Evolutionary conservation across 2,329 filamentous ascomycete species (phyloP).

Genomic region (Canariomyces notabilis): DNA sequence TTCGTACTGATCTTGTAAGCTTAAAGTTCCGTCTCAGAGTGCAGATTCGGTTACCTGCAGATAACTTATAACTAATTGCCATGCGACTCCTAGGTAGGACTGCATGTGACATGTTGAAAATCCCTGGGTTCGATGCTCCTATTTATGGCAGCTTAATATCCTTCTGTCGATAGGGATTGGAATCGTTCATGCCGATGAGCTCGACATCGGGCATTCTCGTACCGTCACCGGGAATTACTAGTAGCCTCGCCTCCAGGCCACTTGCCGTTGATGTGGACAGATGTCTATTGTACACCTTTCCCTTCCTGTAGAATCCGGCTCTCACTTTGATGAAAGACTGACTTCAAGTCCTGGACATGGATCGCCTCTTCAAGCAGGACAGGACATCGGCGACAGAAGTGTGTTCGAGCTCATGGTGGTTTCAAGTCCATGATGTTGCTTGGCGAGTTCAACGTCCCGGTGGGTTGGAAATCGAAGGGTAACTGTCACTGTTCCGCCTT

Average conservation of each 20-base stretch:
- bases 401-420: too few species aligned
- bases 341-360: too few species aligned
- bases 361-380: too few species aligned
- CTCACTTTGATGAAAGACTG: too few species aligned
- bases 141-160: slow-evolving; percentile 19
- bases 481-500: too few species aligned
- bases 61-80: slow-evolving; percentile 1
- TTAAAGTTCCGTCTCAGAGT: slow-evolving; percentile 3
- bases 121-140: slow-evolving; percentile 7
- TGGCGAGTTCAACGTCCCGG: too few species aligned
- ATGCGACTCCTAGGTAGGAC: slow-evolving; percentile 16
- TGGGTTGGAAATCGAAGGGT: too few species aligned
- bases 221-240: neutral
- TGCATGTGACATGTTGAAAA: slow-evolving; percentile 14
- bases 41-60: neutral
- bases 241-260: too few species aligned
- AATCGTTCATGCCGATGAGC: neutral
- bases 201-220: neutral
- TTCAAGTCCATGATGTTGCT: too few species aligned
- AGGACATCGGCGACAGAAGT: too few species aligned
- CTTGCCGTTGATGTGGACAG: neutral
- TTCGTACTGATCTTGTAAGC: slow-evolving; percentile 6
- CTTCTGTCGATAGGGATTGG: neutral
- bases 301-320: too few species aligned
- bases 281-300: too few species aligned